Evolutionary conservation across 2,329 filamentous ascomycete species (phyloP), one percentile per base, ranked within the genome.

Genomic region (Epicoccum sorghinum): DNA sequence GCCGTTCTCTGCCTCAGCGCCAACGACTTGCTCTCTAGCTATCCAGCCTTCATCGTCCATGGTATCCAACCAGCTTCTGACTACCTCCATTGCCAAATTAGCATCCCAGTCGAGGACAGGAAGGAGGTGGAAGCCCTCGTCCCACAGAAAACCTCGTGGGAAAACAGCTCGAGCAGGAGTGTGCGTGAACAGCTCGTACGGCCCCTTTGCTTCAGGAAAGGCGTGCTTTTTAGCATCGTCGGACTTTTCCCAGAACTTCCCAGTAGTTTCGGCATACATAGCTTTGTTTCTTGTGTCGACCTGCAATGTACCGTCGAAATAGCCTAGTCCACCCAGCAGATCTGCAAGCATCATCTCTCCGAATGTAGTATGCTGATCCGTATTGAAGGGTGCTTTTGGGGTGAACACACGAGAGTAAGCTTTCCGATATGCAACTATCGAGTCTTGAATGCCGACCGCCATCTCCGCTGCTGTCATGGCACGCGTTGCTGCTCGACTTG

Each of bases 21-120:
- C 93, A 1, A 98, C 82, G 52, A 97, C 96, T 76, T 97, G 93
- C 78, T 98, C 93, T 46, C 93, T 87, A 5, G 89, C 90, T 68
- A 98, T 98, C 93, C 93, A 98, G 47, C 93, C 93, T 71, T 98
- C 91, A 10, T 93, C 88, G 62, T 98, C 93, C 83, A 98, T 96
- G 23, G 96, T 84, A 58, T 87, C 89, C 76, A 95, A 93, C 95
- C 95, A 98, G 75, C 90, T 96, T 75, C 88, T 89, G 44, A 98
- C 83, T 57, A 98, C 90, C 59, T 97, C 91, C 42, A 87, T 76
- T 2, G 90, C 87, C 46, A 98, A 81, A 70, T 96, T 92, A 39
- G 91, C 84, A 72, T 98, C 93, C 89, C 92, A 98, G 58, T 98
- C 93, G 9, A 91, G 82, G 48, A 98, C 88, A 2, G 91, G 91